Evolutionary conservation across 2,329 filamentous ascomycete species (phyloP).

Genomic region (Verruconis gallopava): DNA sequence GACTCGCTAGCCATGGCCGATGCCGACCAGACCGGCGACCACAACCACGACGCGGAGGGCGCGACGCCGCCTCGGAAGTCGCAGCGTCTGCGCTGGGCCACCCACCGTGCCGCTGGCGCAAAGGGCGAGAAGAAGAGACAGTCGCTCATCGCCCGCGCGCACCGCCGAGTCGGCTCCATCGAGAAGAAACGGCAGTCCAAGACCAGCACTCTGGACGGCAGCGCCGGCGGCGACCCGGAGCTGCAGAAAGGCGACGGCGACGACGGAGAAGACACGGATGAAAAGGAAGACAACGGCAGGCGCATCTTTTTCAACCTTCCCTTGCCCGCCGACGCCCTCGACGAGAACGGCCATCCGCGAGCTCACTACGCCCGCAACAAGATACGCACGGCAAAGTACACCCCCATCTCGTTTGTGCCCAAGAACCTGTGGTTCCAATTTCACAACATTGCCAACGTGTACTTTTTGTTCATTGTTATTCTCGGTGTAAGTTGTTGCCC

Average conservation of each 20-base stretch:
- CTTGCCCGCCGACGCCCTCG: slow-evolving; percentile 59
- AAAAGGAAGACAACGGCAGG: slow-evolving; percentile 30
- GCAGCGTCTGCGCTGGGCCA: slow-evolving; percentile 88
- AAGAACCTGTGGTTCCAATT: slow-evolving; percentile 98
- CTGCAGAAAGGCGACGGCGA: slow-evolving; percentile 21
- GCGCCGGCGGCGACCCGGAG: neutral
- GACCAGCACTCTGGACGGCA: slow-evolving; percentile 2
- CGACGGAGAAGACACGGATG: slow-evolving; percentile 17
- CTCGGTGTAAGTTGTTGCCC: slow-evolving; percentile 61
- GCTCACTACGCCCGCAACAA: slow-evolving; percentile 77
- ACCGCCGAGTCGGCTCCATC: slow-evolving; percentile 45
- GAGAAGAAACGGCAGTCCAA: slow-evolving; percentile 45
- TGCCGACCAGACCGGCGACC: neutral
- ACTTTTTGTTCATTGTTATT: slow-evolving; percentile 94
- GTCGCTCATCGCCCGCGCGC: slow-evolving; percentile 65
- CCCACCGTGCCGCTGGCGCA: slow-evolving; percentile 68
- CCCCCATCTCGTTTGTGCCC: slow-evolving; percentile 82
- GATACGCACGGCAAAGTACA: slow-evolving; percentile 96
- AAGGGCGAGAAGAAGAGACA: slow-evolving; percentile 67
- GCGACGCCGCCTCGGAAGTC: neutral
- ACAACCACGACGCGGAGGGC: neutral
- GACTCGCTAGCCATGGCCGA: neutral
- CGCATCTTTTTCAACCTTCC: slow-evolving; percentile 77
- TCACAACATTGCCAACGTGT: slow-evolving; percentile 96
- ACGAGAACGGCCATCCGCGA: slow-evolving; percentile 66